These are phyloP conservation scores for Phlebopus sp. DNA, from an alignment of 1,284 basidiomycete genomes.

Conservation along the genomic window DNA sequence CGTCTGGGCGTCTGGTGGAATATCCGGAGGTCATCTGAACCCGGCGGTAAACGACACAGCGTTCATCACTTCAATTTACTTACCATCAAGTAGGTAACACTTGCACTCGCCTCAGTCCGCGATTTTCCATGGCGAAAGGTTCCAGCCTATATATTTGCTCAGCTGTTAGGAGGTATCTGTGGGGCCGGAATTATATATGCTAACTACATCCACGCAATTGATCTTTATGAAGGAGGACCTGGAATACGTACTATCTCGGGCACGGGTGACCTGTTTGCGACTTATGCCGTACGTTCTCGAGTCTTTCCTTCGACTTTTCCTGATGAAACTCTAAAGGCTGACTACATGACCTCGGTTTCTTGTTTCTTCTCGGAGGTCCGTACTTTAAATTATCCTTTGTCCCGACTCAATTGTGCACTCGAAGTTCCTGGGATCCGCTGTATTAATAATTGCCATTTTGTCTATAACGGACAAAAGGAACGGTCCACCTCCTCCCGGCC, in stretches of 20 bases:
- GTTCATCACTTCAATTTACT: slow-evolving; percentile 15
- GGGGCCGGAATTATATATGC: slow-evolving; percentile 71
- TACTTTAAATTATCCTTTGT: slow-evolving; percentile 10
- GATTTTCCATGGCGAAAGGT: slow-evolving; percentile 80
- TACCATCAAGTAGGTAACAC: slow-evolving; percentile 48
- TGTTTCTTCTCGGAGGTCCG: slow-evolving; percentile 58
- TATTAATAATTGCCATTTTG: slow-evolving; percentile 51
- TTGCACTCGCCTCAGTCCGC: slow-evolving; percentile 66
- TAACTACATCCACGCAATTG: slow-evolving; percentile 76
- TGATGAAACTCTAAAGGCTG: slow-evolving; percentile 38
- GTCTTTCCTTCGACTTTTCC: background rate
- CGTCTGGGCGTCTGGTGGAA: slow-evolving; percentile 62
- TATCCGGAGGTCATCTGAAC: slow-evolving; percentile 78
- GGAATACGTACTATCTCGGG: slow-evolving; percentile 57
- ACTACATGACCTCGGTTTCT: slow-evolving; percentile 56
- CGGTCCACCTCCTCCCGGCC: slow-evolving; percentile 44
- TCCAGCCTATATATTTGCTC: slow-evolving; percentile 66
- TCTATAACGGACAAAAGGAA: slow-evolving; percentile 47
- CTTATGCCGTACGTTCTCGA: slow-evolving; percentile 55
- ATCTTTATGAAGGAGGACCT: slow-evolving; percentile 62
- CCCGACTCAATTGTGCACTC: slow-evolving; percentile 4
- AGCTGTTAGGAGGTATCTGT: slow-evolving; percentile 67
- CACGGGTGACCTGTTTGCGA: slow-evolving; percentile 72
- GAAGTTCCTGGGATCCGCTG: slow-evolving; percentile 55
- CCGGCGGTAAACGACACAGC: slow-evolving; percentile 51